Percentiles rank a stretch among this genome's conserved stretches.
phyloP scores from a whole-genome alignment of 2,329 filamentous ascomycete genomes.

The Mycosphaerelloides madeirae region DNA sequence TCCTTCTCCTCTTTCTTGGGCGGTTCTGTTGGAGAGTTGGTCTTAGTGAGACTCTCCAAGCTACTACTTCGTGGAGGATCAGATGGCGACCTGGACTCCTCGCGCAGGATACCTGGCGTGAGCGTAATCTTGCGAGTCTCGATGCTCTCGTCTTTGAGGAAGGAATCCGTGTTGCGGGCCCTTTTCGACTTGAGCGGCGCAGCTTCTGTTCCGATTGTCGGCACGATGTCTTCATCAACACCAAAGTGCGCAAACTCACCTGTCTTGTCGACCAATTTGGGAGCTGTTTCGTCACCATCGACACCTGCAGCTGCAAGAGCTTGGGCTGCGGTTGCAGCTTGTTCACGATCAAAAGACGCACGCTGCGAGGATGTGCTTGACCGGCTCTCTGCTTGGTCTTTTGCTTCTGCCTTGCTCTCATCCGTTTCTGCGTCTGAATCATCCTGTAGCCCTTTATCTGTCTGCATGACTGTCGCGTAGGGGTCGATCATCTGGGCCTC shows the following conservation, averaged over 20 bases:
- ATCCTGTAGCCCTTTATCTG: slow-evolving; percentile 16
- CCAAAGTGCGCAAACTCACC: slow-evolving; percentile 18
- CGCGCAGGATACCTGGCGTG: slow-evolving; percentile 84
- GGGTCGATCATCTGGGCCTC: slow-evolving; percentile 32
- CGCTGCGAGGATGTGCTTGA: slow-evolving; percentile 25
- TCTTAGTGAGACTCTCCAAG: slow-evolving; percentile 71
- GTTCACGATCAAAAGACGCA: slow-evolving; percentile 30
- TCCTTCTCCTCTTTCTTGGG: slow-evolving; percentile 69
- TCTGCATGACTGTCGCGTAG: slow-evolving; percentile 17
- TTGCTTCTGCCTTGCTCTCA: slow-evolving; percentile 20
- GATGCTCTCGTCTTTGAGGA: slow-evolving; percentile 92
- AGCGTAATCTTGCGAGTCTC: slow-evolving; percentile 97
- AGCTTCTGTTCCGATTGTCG: slow-evolving; percentile 28
- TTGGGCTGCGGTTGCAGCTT: slow-evolving; percentile 25
- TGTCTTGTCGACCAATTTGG: slow-evolving; percentile 31
- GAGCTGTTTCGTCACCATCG: slow-evolving; percentile 26
- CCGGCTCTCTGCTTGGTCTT: slow-evolving; percentile 19
- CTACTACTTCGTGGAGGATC: slow-evolving; percentile 55
- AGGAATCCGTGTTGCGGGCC: slow-evolving; percentile 88
- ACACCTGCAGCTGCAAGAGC: slow-evolving; percentile 21
- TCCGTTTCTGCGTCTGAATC: slow-evolving; percentile 19
- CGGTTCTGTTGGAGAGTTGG: slow-evolving; percentile 56
- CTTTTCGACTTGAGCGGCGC: slow-evolving; percentile 63
- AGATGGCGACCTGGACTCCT: slow-evolving; percentile 53
- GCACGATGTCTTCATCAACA: slow-evolving; percentile 17